phyloP scores from a whole-genome alignment of 306 rosid species.

The Corylus heterophylla region DNA sequence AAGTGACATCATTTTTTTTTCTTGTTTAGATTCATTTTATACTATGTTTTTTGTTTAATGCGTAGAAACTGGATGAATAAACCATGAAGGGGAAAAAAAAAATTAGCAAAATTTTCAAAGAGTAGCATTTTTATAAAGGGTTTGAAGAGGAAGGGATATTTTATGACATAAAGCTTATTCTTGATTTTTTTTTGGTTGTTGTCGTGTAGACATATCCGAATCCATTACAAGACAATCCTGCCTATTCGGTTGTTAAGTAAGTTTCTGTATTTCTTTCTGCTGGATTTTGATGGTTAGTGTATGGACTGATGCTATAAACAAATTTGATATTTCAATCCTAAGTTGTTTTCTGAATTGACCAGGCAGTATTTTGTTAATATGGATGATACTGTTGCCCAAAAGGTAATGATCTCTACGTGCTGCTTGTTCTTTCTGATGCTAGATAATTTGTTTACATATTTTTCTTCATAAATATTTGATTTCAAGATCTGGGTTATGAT shows the following conservation, averaged over 20 bases:
- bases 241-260: slow-evolving; percentile 52
- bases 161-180: neutral
- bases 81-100: too few relatives aligned
- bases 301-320: neutral
- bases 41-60: too few relatives aligned
- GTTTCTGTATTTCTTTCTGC: slow-evolving; percentile 4
- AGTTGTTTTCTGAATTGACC: slow-evolving; percentile 6
- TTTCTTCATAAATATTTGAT: neutral
- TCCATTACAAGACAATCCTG: slow-evolving; percentile 52
- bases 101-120: neutral
- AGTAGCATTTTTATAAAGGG: neutral
- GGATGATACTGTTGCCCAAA: slow-evolving; percentile 51
- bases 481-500: neutral
- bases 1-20: neutral
- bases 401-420: slow-evolving; percentile 24
- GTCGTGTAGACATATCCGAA: slow-evolving; percentile 43
- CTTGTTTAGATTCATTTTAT: neutral
- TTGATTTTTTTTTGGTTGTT: neutral
- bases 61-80: neutral
- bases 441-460: neutral
- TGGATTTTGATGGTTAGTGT: neutral
- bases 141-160: neutral
- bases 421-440: neutral
- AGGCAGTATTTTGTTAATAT: slow-evolving; percentile 46
- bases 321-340: neutral